Conservation (phyloP, 2,329 filamentous ascomycete species). For the Cryphonectria nitschkei region DNA sequence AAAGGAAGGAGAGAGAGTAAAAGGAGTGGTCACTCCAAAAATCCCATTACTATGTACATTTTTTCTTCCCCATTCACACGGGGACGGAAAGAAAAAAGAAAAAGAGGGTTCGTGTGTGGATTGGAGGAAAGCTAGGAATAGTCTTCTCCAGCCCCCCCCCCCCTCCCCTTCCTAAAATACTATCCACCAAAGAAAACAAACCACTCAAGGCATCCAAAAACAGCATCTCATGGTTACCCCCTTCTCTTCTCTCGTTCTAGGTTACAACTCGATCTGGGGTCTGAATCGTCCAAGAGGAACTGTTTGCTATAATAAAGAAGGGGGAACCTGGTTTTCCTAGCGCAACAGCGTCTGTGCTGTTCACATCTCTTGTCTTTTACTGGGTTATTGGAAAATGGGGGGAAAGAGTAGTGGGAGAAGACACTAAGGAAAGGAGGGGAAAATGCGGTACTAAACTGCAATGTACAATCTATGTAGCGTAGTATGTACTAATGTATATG, state of each 20-base stretch:
- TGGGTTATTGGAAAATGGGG: no score
- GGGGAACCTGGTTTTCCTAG: slow-evolving; percentile 12
- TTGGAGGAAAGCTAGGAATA: slow-evolving; percentile 26
- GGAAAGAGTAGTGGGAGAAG: neutral
- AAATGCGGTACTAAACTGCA: neutral
- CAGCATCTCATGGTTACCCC: neutral
- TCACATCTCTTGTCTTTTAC: slow-evolving; percentile 12
- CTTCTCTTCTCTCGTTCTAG: neutral
- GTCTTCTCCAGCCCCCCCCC: slow-evolving; percentile 8
- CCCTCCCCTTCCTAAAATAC: no score
- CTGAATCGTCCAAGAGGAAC: neutral
- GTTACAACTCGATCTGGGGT: neutral
- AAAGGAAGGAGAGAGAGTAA: neutral
- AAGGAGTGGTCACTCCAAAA: neutral
- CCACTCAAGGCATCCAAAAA: neutral
- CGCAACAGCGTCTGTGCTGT: slow-evolving; percentile 14
- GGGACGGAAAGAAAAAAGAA: neutral
- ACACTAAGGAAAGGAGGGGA: slow-evolving; percentile 8
- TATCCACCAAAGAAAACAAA: no score
- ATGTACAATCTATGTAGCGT: neutral
- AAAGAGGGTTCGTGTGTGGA: neutral
- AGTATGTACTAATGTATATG: slow-evolving; percentile 9
- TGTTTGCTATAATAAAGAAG: neutral
- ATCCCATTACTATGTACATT: neutral
- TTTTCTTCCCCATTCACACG: slow-evolving; percentile 16